These are phyloP conservation scores for Aureobasidium leucospermi DNA, from an alignment of 2,329 filamentous ascomycete genomes.

Conservation along the genomic window DNA sequence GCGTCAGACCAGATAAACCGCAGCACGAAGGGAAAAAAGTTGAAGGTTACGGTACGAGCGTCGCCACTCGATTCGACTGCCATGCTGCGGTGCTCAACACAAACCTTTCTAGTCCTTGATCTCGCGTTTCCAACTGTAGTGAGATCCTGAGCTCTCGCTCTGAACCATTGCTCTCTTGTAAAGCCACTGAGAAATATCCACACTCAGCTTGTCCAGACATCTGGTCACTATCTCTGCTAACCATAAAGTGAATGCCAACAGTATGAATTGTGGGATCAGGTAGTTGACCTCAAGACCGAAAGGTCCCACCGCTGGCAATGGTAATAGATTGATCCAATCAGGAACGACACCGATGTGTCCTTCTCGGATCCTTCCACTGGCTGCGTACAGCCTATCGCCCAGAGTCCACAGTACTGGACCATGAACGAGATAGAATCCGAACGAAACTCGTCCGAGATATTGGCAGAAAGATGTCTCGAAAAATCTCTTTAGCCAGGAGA, in stretches of 20 bases:
- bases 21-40: background rate
- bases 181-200: slow-evolving; percentile 48
- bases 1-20: too few relatives aligned
- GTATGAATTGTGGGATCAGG: slow-evolving; percentile 49
- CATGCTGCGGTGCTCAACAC: background rate
- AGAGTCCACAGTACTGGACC: slow-evolving; percentile 50
- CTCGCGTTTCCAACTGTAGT: background rate
- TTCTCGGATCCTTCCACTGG: slow-evolving; percentile 46
- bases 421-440: slow-evolving; percentile 54
- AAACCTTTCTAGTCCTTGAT: background rate
- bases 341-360: slow-evolving; percentile 42
- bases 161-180: slow-evolving; percentile 34
- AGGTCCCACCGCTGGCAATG: slow-evolving; percentile 47
- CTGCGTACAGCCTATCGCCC: slow-evolving; percentile 55
- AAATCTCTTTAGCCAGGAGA: slow-evolving; percentile 47
- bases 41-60: background rate
- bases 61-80: background rate
- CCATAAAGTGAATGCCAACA: slow-evolving; percentile 51
- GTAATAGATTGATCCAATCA: slow-evolving; percentile 48
- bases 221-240: slow-evolving; percentile 48
- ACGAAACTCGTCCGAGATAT: slow-evolving; percentile 54
- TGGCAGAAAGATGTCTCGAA: slow-evolving; percentile 51
- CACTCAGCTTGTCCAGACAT: slow-evolving; percentile 51
- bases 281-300: slow-evolving; percentile 54
- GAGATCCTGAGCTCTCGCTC: background rate